Evolutionary conservation across 139 green algal genomes (phyloP).

Genomic region (Chlorella sp.): DNA sequence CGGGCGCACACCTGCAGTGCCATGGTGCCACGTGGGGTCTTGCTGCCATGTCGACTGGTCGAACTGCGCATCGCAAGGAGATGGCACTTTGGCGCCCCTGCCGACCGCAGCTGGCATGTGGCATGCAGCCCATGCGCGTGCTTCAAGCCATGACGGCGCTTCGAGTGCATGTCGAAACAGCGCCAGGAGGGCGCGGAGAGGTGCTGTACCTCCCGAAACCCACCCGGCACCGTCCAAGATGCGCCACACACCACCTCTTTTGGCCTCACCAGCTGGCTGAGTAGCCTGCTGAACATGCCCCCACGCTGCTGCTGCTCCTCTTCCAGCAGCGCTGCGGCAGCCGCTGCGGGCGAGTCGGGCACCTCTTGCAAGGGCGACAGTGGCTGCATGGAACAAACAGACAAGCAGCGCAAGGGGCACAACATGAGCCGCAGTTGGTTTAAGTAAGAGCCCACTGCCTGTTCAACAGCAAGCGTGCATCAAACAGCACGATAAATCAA

Average conservation of each 20-base stretch:
- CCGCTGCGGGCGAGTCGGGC: slow-evolving; percentile 5
- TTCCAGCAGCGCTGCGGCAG: background rate
- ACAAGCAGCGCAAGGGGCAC: background rate
- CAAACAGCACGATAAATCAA: background rate
- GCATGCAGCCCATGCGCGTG: no score
- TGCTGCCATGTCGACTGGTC: slow-evolving; percentile 39
- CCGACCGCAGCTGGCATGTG: no score
- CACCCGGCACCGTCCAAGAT: no score
- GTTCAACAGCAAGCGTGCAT: background rate
- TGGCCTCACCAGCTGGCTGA: slow-evolving; percentile 5
- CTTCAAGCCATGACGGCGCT: no score
- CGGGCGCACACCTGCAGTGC: background rate
- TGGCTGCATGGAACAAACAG: background rate
- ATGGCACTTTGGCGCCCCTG: no score
- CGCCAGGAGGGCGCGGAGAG: no score
- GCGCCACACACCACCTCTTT: no score
- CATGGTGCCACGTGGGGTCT: slow-evolving; percentile 18
- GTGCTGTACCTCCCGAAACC: no score
- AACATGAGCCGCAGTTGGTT: background rate
- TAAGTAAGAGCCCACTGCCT: background rate
- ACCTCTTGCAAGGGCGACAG: slow-evolving; percentile 3
- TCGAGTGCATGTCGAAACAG: no score
- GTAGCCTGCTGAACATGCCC: slow-evolving; percentile 32
- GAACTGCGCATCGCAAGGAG: slow-evolving; percentile 28
- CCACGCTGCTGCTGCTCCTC: slow-evolving; percentile 25